phyloP scores from a whole-genome alignment of 148 eudicot genomes.

The Rheum nobile region DNA sequence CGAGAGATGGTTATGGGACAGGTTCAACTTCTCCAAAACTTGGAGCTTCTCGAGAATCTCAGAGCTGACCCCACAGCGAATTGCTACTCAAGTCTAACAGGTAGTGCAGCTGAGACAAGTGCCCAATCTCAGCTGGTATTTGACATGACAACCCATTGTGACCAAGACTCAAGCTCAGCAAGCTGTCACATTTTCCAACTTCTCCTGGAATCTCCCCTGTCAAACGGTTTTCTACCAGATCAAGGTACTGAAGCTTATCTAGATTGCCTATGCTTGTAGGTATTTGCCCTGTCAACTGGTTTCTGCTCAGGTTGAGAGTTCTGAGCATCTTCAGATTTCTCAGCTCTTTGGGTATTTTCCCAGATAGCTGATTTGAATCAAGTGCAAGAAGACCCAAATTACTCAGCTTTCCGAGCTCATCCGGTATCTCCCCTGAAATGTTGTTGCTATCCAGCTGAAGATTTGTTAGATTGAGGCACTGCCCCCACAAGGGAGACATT shows the following conservation, averaged over 20 bases:
- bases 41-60: conserved; percentile 15
- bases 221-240: conserved; percentile 25
- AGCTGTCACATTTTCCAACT: conserved; percentile 19
- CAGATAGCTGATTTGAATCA: conserved; percentile 31
- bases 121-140: conserved; percentile 27
- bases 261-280: conserved; percentile 29
- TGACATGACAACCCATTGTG: conserved; percentile 22
- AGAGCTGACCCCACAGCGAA: conserved; percentile 24
- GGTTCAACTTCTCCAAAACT: conserved; percentile 23
- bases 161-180: conserved; percentile 30
- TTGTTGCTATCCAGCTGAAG: conserved; percentile 29
- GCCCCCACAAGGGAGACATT: conserved; percentile 35
- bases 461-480: conserved; percentile 23
- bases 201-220: conserved; percentile 26
- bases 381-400: conserved; percentile 25
- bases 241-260: conserved; percentile 16
- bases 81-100: conserved; percentile 31
- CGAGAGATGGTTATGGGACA: conserved; percentile 39
- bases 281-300: conserved; percentile 29
- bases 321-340: conserved; percentile 19
- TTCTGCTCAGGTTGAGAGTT: conserved; percentile 26
- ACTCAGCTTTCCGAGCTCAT: conserved; percentile 22
- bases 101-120: conserved; percentile 16
- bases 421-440: conserved; percentile 33
- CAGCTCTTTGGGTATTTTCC: conserved; percentile 36